phyloP scores from a whole-genome alignment of 345 rosid genomes.

The Bretschneidera sinensis region DNA sequence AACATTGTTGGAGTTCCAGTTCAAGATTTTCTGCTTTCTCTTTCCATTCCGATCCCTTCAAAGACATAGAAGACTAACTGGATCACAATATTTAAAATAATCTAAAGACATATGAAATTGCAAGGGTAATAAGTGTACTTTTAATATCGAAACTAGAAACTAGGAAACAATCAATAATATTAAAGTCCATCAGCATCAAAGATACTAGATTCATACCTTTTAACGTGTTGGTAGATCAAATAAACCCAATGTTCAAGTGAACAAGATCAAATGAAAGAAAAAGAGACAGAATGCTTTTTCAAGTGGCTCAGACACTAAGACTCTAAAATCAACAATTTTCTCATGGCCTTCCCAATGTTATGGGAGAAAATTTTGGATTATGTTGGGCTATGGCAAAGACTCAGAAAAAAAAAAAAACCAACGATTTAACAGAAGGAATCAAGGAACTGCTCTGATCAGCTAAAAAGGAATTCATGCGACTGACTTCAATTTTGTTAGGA shows the following conservation, averaged over 20 bases:
- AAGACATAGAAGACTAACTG: conserved; percentile 6
- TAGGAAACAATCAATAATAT: too few relatives aligned
- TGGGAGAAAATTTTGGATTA: background rate
- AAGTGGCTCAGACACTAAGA: background rate
- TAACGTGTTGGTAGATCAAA: too few relatives aligned
- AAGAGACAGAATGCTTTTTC: too few relatives aligned
- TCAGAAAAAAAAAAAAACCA: background rate
- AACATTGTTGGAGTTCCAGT: conserved; percentile 81
- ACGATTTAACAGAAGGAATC: background rate
- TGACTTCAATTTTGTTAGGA: too few relatives aligned
- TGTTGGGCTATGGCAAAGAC: background rate
- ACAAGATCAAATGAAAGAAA: background rate
- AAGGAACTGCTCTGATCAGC: background rate
- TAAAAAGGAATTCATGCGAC: background rate
- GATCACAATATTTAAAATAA: background rate
- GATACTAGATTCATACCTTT: background rate
- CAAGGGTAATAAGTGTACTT: background rate
- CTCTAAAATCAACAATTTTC: too few relatives aligned
- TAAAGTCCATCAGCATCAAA: background rate
- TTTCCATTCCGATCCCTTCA: conserved; percentile 92
- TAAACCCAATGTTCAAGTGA: background rate
- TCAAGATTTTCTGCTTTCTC: conserved; percentile 83
- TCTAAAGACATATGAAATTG: background rate
- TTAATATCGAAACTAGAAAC: too few relatives aligned
- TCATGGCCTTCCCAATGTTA: background rate